Conservation (phyloP, 257 asterid genomes). For the Plantago ovata region DNA sequence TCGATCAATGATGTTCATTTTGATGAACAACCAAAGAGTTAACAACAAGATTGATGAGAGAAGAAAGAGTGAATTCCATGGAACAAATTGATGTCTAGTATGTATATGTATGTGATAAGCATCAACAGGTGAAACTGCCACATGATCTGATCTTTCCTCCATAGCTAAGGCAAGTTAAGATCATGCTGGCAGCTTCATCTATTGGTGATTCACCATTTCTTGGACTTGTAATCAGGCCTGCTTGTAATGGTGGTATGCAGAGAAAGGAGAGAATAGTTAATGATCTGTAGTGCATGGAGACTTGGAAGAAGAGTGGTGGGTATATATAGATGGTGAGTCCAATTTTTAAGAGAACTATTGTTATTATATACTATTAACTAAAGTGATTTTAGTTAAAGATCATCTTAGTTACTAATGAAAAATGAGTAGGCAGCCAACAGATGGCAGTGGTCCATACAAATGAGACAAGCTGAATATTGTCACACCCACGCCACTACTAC, state of each 20-base stretch:
- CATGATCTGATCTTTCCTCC: conserved; percentile 38
- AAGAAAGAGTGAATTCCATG: too few relatives aligned
- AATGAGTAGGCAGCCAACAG: conserved; percentile 6
- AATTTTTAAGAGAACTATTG: background rate
- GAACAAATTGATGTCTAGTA: too few relatives aligned
- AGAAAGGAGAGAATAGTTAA: background rate
- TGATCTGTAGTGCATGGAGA: background rate
- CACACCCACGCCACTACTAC: conserved; percentile 45
- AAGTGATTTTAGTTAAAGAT: background rate
- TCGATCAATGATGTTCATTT: too few relatives aligned
- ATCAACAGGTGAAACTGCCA: conserved; percentile 40
- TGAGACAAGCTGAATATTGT: conserved; percentile 56
- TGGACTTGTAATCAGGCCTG: background rate
- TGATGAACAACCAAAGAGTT: too few relatives aligned
- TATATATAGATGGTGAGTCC: conserved; percentile 21
- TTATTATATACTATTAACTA: background rate
- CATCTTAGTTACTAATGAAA: background rate
- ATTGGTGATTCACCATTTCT: conserved; percentile 32
- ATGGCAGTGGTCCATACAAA: conserved; percentile 51
- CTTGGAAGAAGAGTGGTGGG: conserved; percentile 12
- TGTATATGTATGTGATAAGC: too few relatives aligned
- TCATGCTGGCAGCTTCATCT: conserved; percentile 80
- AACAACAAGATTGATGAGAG: too few relatives aligned
- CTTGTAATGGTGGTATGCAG: background rate
- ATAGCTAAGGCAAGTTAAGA: conserved; percentile 35